A percentile compares a stretch with the other conserved stretches of the same genome.
These are phyloP conservation scores for Ilex aquifolium DNA, from an alignment of 257 asterid species.

Conservation along the genomic window DNA sequence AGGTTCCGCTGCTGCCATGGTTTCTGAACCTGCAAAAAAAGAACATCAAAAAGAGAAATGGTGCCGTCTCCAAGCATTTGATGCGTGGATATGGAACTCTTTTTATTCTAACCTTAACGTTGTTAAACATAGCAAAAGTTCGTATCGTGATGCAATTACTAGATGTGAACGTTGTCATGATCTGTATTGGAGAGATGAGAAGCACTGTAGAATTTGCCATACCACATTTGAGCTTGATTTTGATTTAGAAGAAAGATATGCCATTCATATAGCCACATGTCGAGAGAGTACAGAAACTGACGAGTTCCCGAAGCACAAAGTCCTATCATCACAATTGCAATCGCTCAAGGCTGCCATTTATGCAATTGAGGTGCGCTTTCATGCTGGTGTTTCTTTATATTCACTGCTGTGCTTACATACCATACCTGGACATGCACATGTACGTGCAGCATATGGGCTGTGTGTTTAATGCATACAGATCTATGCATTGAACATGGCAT, in stretches of 20 bases:
- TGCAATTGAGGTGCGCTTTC: conserved; percentile 77
- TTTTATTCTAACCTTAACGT: conserved; percentile 65
- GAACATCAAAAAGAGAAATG: conserved; percentile 46
- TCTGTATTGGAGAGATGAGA: conserved; percentile 94
- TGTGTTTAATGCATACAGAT: too few relatives aligned
- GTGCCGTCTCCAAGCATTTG: conserved; percentile 52
- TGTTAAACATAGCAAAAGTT: conserved; percentile 67
- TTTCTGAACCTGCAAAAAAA: conserved; percentile 37
- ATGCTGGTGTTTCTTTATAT: background rate
- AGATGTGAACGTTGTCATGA: conserved; percentile 88
- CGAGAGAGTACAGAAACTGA: conserved; percentile 35
- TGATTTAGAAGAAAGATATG: conserved; percentile 85
- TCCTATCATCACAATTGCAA: conserved; percentile 70
- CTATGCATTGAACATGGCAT: too few relatives aligned
- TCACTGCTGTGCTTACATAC: too few relatives aligned
- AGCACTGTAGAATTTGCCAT: conserved; percentile 92
- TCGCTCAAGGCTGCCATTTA: conserved; percentile 91
- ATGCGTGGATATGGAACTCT: conserved; percentile 76
- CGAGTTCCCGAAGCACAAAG: conserved; percentile 40
- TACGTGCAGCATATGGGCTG: too few relatives aligned
- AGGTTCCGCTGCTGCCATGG: conserved; percentile 24
- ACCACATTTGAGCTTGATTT: conserved; percentile 92
- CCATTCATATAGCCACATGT: conserved; percentile 83
- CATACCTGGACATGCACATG: too few relatives aligned
- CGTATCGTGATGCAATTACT: conserved; percentile 67